These are phyloP conservation scores for Talaromyces borbonicus DNA, from an alignment of 495 filamentous ascomycete genomes.

Conservation along the genomic window DNA sequence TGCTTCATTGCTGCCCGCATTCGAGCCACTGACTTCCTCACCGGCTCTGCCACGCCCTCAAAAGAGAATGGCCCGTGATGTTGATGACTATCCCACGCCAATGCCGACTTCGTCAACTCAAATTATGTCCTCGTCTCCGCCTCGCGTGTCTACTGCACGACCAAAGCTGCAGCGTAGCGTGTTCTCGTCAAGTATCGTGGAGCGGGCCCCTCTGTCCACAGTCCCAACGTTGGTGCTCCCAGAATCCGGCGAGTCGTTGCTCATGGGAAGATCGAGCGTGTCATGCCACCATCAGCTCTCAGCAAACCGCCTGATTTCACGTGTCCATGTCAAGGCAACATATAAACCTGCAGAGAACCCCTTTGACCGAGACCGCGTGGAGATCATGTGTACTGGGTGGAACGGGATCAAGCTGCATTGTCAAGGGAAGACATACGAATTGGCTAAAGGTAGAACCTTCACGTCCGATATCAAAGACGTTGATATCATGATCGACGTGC, in stretches of 20 bases:
- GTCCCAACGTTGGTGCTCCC: conserved; percentile 72
- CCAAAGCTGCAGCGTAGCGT: conserved; percentile 41
- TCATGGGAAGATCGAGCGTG: conserved; percentile 87
- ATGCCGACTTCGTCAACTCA: conserved; percentile 89
- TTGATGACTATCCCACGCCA: conserved; percentile 64
- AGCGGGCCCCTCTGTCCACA: conserved; percentile 73
- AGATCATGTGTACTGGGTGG: conserved; percentile 88
- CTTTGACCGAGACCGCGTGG: conserved; percentile 58
- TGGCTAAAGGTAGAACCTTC: conserved; percentile 83
- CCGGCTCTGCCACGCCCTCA: conserved; percentile 66
- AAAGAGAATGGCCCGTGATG: conserved; percentile 57
- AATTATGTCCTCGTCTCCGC: conserved; percentile 82
- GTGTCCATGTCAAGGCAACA: conserved; percentile 80
- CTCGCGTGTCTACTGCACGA: conserved; percentile 34
- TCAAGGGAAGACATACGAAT: conserved; percentile 75
- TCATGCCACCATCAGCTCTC: conserved; percentile 88
- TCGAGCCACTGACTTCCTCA: conserved; percentile 87
- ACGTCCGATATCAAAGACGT: conserved; percentile 80
- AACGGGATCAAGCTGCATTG: conserved; percentile 92
- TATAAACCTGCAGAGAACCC: conserved; percentile 61
- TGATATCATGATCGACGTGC: conserved; percentile 93
- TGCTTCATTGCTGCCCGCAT: conserved; percentile 77
- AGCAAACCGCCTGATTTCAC: conserved; percentile 80
- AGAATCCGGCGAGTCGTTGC: conserved; percentile 68
- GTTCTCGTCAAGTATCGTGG: conserved; percentile 54